Percentiles rank a stretch among this genome's conserved stretches.
Evolutionary conservation across 345 rosid genomes (phyloP).

Genomic region (Eucalyptus urophylla): DNA sequence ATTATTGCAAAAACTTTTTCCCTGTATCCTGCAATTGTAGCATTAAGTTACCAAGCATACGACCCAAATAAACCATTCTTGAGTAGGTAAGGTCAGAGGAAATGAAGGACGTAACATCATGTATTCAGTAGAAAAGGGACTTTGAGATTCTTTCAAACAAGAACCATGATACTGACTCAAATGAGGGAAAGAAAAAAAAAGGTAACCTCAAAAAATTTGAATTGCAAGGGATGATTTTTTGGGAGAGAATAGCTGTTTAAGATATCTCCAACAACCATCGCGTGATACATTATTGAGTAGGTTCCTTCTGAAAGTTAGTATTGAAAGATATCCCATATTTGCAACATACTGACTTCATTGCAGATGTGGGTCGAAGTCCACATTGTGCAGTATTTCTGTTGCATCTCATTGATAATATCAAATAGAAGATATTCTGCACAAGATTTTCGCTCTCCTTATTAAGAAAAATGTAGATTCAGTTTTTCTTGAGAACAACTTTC

Average conservation of each 20-base stretch:
- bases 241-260: neutral
- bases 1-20: constrained; percentile 83
- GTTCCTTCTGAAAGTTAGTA: neutral
- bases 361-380: neutral
- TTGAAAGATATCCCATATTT: neutral
- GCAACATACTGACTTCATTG: neutral
- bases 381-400: neutral
- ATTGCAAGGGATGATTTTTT: neutral
- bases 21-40: constrained; percentile 50
- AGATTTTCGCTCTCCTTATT: neutral
- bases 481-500: neutral
- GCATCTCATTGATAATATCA: neutral
- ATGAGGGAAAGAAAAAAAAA: neutral
- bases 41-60: neutral
- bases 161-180: neutral
- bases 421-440: neutral
- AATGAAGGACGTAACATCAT: neutral
- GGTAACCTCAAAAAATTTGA: neutral
- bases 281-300: neutral
- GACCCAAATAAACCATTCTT: neutral
- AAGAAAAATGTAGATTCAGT: neutral
- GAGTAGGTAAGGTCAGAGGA: neutral
- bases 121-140: neutral
- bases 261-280: neutral
- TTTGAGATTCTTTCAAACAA: neutral